Conservation (phyloP, 202 grass and related monocot species). For the Panicum hallii region DNA sequence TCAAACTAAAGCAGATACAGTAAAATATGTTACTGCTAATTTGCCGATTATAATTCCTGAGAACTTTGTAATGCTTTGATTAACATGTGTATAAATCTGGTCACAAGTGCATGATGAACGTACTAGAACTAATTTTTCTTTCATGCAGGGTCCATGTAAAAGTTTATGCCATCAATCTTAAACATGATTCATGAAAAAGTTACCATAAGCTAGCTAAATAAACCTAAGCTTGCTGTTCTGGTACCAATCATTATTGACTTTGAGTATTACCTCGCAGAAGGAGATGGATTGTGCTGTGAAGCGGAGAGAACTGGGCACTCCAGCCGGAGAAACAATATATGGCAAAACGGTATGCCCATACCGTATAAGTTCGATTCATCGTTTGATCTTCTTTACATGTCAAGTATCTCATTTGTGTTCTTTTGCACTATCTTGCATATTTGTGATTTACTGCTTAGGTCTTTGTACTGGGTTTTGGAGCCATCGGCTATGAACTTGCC, state of each 20-base stretch:
- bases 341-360: conserved; percentile 72
- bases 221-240: background rate
- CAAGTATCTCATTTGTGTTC: conserved; percentile 18
- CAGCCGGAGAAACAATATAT: conserved; percentile 81
- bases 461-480: conserved; percentile 83
- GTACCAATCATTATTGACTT: background rate
- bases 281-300: conserved; percentile 75
- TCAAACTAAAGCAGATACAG: too few species aligned
- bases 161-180: background rate
- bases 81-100: background rate
- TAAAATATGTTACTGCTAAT: too few species aligned
- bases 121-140: background rate
- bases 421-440: background rate
- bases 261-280: conserved; percentile 62
- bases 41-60: too few species aligned
- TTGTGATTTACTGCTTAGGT: conserved; percentile 52
- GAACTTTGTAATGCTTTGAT: too few species aligned
- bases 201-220: background rate
- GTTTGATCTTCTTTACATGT: conserved; percentile 15
- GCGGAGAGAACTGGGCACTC: conserved; percentile 61
- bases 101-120: background rate
- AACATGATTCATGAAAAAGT: background rate
- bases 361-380: conserved; percentile 17
- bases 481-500: conserved; percentile 85
- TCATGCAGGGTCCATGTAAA: background rate